phyloP scores from a whole-genome alignment of 148 eudicot species.

The Talinum fruticosum region DNA sequence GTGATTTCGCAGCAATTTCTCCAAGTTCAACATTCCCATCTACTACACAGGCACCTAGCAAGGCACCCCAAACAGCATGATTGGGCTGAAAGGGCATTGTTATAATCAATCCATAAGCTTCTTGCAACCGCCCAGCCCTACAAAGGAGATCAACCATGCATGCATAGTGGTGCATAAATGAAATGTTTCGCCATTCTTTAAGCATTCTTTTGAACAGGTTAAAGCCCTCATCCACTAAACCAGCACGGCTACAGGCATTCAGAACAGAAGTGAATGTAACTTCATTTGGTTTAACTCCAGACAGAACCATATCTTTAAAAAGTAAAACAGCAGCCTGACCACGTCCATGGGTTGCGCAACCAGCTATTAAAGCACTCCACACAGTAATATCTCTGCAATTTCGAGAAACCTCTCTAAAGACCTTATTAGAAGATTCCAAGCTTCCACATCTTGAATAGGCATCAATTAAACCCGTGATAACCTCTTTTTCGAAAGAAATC shows the following conservation, averaged over 20 bases:
- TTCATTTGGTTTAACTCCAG: constrained; percentile 56
- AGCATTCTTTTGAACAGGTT: constrained; percentile 45
- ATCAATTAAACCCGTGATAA: constrained; percentile 47
- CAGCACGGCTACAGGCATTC: constrained; percentile 63
- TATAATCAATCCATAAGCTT: constrained; percentile 45
- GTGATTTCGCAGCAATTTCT: constrained; percentile 47
- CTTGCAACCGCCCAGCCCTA: constrained; percentile 52
- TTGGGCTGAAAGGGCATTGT: constrained; percentile 48
- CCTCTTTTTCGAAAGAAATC: constrained; percentile 43
- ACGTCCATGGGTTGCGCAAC: constrained; percentile 56
- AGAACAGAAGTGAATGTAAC: constrained; percentile 58
- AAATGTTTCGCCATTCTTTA: constrained; percentile 21
- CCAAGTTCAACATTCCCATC: constrained; percentile 55
- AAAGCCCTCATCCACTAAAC: constrained; percentile 62
- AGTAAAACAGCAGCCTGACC: constrained; percentile 50
- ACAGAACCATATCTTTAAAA: constrained; percentile 47
- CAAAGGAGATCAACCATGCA: constrained; percentile 78
- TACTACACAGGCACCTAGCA: constrained; percentile 55
- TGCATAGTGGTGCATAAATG: constrained; percentile 47
- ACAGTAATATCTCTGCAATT: constrained; percentile 42
- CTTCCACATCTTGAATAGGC: constrained; percentile 60
- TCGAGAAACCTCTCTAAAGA: constrained; percentile 36
- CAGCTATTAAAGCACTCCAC: constrained; percentile 60
- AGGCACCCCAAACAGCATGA: constrained; percentile 55
- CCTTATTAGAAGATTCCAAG: constrained; percentile 42